A percentile compares a stretch with the other conserved stretches of the same genome.
Evolutionary conservation across 371 early-diverging fungal species (phyloP).

Genomic region (Blyttiomyces sp.): DNA sequence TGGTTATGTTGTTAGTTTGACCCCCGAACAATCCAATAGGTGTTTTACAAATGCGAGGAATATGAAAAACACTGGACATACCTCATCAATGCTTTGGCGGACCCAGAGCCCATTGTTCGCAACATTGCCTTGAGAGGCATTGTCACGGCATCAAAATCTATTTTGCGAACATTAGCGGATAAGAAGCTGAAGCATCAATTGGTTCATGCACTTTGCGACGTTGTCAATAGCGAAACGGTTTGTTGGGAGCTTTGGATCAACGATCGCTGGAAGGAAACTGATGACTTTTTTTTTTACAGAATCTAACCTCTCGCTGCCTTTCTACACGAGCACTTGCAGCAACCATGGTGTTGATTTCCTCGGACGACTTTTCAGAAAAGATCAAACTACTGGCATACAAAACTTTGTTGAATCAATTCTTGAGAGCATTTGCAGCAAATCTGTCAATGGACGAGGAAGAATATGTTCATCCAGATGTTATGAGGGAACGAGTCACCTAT

Average conservation of each 20-base stretch:
- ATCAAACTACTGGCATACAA: slow-evolving; percentile 2
- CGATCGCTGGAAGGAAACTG: too few species aligned
- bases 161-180: slow-evolving; percentile 16
- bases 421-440: slow-evolving; percentile 15
- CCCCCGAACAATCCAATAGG: too few species aligned
- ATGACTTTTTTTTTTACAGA: not conserved
- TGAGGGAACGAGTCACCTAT: slow-evolving; percentile 21
- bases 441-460: too few species aligned
- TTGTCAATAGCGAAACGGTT: slow-evolving; percentile 31
- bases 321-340: not conserved
- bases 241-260: not conserved
- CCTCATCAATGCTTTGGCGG: not conserved
- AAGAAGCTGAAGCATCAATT: slow-evolving; percentile 4
- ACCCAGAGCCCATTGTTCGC: slow-evolving; percentile 27
- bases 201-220: slow-evolving; percentile 14
- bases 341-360: slow-evolving; percentile 10
- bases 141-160: slow-evolving; percentile 14
- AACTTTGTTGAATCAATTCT: slow-evolving; percentile 15
- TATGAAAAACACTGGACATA: slow-evolving; percentile 18
- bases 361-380: slow-evolving; percentile 21
- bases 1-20: not conserved
- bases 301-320: not conserved
- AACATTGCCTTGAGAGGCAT: slow-evolving; percentile 21
- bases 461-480: slow-evolving; percentile 20
- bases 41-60: slow-evolving; percentile 5